Evolutionary conservation across 2,329 filamentous ascomycete species (phyloP).

Genomic region (Fusarium albosuccineum): DNA sequence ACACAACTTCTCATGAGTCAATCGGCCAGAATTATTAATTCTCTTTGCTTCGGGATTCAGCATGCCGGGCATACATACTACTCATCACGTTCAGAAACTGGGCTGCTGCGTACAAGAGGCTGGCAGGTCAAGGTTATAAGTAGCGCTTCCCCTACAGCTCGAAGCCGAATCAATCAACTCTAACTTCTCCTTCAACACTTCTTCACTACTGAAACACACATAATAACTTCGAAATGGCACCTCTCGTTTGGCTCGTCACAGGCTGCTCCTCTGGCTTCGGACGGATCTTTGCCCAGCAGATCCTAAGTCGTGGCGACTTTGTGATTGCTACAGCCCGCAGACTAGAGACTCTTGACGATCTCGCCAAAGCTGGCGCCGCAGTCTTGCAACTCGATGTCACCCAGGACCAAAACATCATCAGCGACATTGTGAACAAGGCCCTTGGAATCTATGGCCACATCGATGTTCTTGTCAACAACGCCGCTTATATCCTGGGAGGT

Average conservation of each 20-base stretch:
- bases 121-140: no score
- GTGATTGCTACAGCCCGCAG: constrained; percentile 49
- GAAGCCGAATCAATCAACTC: no score
- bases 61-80: no score
- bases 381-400: constrained; percentile 50
- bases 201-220: background rate
- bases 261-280: constrained; percentile 52
- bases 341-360: constrained; percentile 34
- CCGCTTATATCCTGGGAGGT: constrained; percentile 47
- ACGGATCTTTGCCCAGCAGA: constrained; percentile 33
- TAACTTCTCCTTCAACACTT: background rate
- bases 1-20: no score
- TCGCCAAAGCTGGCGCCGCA: constrained; percentile 3
- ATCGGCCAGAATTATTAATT: no score
- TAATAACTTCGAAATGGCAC: constrained; percentile 36
- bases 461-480: constrained; percentile 53
- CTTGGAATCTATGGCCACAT: constrained; percentile 50
- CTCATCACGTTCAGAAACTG: no score
- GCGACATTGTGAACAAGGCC: constrained; percentile 40
- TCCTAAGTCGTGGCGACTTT: constrained; percentile 47
- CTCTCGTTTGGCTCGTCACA: constrained; percentile 51
- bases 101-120: no score
- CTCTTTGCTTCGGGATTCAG: no score
- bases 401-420: constrained; percentile 27
- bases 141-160: no score